A percentile compares a stretch with the other conserved stretches of the same genome.
These are phyloP conservation scores for Alternaria sp. DNA, from an alignment of 2,329 filamentous ascomycete species.

Conservation along the genomic window DNA sequence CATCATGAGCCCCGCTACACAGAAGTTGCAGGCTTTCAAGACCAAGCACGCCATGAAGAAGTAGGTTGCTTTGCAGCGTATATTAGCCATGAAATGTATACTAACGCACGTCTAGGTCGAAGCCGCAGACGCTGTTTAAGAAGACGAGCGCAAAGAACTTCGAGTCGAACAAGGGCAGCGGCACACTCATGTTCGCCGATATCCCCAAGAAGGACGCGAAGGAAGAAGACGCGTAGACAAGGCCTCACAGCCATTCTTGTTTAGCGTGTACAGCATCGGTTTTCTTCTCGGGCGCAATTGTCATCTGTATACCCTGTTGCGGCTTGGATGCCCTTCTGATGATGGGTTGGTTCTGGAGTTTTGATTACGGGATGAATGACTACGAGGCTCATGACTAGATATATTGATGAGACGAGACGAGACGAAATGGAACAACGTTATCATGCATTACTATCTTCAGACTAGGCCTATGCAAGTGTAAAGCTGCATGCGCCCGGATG, in stretches of 20 bases:
- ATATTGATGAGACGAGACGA: neutral
- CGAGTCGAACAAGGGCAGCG: constrained; percentile 41
- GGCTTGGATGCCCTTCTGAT: neutral
- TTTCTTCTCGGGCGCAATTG: neutral
- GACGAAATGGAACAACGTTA: neutral
- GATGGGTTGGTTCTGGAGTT: constrained; percentile 1
- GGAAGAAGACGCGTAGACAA: constrained; percentile 4
- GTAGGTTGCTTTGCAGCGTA: constrained; percentile 26
- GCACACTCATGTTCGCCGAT: constrained; percentile 46
- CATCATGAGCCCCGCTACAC: constrained; percentile 85
- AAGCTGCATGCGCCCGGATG: neutral
- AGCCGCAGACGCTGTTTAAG: constrained; percentile 52
- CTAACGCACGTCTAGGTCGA: constrained; percentile 38
- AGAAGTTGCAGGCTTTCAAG: constrained; percentile 81
- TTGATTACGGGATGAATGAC: constrained; percentile 1
- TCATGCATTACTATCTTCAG: neutral
- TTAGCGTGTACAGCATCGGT: neutral
- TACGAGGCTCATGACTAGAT: constrained; percentile 21
- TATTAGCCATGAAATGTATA: neutral
- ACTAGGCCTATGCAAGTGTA: neutral
- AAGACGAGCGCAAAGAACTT: constrained; percentile 51
- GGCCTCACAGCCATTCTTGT: neutral
- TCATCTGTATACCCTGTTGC: constrained; percentile 5
- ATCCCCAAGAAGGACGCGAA: constrained; percentile 38
- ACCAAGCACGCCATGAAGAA: constrained; percentile 82